Evolutionary conservation across 176 grass and related monocot genomes (phyloP), one percentile per base, ranked within the genome.

Genomic region (Microstegium vimineum): DNA sequence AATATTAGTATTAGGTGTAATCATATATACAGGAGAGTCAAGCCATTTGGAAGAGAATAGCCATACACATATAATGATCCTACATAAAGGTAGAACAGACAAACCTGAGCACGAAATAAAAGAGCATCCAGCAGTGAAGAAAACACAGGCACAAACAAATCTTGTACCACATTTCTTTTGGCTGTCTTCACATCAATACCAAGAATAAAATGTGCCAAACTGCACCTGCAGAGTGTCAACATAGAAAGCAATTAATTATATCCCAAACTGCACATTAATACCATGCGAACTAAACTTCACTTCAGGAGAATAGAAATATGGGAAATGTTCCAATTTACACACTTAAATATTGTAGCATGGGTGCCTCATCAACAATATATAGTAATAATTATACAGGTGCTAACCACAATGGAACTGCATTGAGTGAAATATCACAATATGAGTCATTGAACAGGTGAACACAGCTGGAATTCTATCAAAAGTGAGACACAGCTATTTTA

Each of bases 81-180:
- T 66, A 49, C 20, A 32, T 70, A 30, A 71, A 47, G 32, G 60
- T 43, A 84, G 82, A 76, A 65, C 31, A 75, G 63, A 37, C 63
- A 71, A 74, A 98, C 92, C 92, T 98, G 92, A 74, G 87, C 85
- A 81, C 95, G 87, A 46, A 90, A 82, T 80, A 98, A 84, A 80
- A 98, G 86, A 34, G 87, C 85, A 80, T 93, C 95, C 69, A 98
- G 87, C 56, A 98, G 85, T 71, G 95, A 87, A 84, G 92, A 93
- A 81, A 95, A 95, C 62, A 98, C 82, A 80, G 95, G 89, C 56
- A 49, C 81, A 84, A 98, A 98, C 51, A 86, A 51, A 68, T 93
- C 89, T 76, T 84, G 84, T 6, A 28, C n/a, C 5, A 68, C 75
- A 75, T 85, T 91, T 89, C 79, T 93, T 89, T 91, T 86, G 60